Base-by-base conservation (phyloP, 2,329 filamentous ascomycete genomes). In the Thielaviopsis musarum region DNA sequence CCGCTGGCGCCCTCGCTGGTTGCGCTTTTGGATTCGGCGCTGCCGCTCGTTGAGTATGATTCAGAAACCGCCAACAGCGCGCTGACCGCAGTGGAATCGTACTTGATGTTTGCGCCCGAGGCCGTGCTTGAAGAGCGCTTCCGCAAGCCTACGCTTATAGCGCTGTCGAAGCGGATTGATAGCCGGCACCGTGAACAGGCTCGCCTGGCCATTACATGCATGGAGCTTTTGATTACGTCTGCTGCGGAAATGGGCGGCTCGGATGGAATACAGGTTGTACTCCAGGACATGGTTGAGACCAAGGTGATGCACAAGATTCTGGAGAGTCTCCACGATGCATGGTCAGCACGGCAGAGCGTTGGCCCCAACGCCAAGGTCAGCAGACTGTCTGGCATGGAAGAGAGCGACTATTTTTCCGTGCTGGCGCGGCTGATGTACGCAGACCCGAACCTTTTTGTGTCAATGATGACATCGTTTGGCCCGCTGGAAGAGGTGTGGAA, bases 361-460 rank as follows among this genome's bases (percentile, higher is more conserved):
- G 91, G 93, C 0, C 91, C 91, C 0, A 87, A 88, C 66, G 79
- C 79, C 26, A 86, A 79, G 64, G 76, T 81, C 21, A 79, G 83
- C 49, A 80, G 81, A 30, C 79, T 96, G 38, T 85, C 85, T 65
- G 82, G 83, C 13, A 78, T 90, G 12, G 84, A 87, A 0, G 83
- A 95, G 67, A 87, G 87, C 0, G 88, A 95, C 67, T 95, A 95
- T 69, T 86, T 95, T 67, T 80, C 82, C 4, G 82, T 97, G 1
- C 76, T 98, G 1, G 84, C 88, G 1, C 85, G 91, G 1, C 78
- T 97, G 17, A 81, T 84, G 0, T 73, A 95, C 1, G 83, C 84
- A 0, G 85, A 86, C 45, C 88, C 91, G 0, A 71, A 71, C 2
- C 74, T 87, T 1, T 85, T 95, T 64, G 73, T 84, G 4, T 75